Conservation (phyloP, 2,329 filamentous ascomycete genomes). For the Mycocentrospora acerina region DNA sequence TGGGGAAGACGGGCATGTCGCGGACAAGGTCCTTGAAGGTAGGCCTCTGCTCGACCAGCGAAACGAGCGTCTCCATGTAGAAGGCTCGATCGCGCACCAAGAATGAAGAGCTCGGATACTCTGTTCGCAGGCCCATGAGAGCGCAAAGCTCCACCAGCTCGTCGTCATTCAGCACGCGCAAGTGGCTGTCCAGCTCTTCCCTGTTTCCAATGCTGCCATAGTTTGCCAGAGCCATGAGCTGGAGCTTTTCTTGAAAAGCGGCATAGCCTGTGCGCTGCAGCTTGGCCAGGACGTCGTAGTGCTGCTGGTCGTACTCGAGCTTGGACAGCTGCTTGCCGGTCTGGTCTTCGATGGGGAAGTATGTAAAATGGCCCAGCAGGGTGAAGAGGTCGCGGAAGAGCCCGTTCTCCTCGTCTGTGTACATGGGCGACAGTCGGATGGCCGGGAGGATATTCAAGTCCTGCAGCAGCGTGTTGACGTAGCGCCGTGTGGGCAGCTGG, state of each 20-base stretch:
- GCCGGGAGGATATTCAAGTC: slow-evolving; percentile 82
- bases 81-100: slow-evolving; percentile 65
- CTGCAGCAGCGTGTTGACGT: slow-evolving; percentile 83
- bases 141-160: slow-evolving; percentile 71
- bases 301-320: slow-evolving; percentile 74
- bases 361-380: slow-evolving; percentile 82
- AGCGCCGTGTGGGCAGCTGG: slow-evolving; percentile 88
- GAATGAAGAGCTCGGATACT: slow-evolving; percentile 73
- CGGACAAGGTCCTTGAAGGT: slow-evolving; percentile 80
- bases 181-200: slow-evolving; percentile 73
- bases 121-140: slow-evolving; percentile 74
- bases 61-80: slow-evolving; percentile 71
- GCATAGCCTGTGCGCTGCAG: slow-evolving; percentile 76
- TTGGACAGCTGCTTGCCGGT: slow-evolving; percentile 74
- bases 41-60: slow-evolving; percentile 72
- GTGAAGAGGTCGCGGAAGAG: slow-evolving; percentile 78
- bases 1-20: slow-evolving; percentile 76
- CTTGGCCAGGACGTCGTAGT: slow-evolving; percentile 74
- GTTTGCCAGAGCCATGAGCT: slow-evolving; percentile 89
- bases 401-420: slow-evolving; percentile 70
- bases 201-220: slow-evolving; percentile 84
- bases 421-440: slow-evolving; percentile 76
- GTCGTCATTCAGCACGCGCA: slow-evolving; percentile 70
- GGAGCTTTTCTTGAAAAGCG: slow-evolving; percentile 84
- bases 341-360: slow-evolving; percentile 90